phyloP scores from a whole-genome alignment of 441 rosid genomes.

The Syzygium syzygioides region DNA sequence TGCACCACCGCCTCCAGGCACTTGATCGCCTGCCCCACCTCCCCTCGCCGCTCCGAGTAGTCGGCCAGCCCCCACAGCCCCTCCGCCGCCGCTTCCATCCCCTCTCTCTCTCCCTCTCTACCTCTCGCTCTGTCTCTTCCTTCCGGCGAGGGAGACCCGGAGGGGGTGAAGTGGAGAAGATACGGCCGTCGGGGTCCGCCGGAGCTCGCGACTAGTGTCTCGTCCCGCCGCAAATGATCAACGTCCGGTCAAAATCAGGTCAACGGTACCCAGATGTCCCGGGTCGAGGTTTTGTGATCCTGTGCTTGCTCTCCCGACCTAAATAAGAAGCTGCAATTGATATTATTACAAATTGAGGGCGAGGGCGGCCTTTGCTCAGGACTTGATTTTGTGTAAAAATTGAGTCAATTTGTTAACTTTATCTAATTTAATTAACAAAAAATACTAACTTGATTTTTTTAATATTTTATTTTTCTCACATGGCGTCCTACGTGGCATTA shows the following conservation, averaged over 20 bases:
- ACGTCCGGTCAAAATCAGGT: not conserved
- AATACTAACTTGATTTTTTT: too few species aligned
- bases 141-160: not conserved
- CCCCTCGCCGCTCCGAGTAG: slow-evolving; percentile 60
- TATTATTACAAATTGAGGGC: too few species aligned
- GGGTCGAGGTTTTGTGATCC: not conserved
- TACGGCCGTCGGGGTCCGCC: not conserved
- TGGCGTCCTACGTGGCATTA: too few species aligned
- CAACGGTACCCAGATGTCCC: not conserved
- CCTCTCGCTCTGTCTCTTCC: not conserved
- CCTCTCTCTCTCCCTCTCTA: not conserved
- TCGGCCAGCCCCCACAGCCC: slow-evolving; percentile 95
- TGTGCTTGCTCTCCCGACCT: not conserved
- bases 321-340: too few species aligned
- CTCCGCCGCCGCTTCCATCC: slow-evolving; percentile 82
- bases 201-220: not conserved
- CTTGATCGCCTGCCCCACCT: slow-evolving; percentile 71
- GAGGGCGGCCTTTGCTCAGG: too few species aligned
- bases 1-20: slow-evolving; percentile 93
- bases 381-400: too few species aligned
- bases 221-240: not conserved
- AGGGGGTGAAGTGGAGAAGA: not conserved
- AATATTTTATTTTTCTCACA: too few species aligned
- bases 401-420: too few species aligned
- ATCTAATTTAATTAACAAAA: too few species aligned